Conservation (phyloP, 441 rosid genomes). For the Erodium trifolium region DNA sequence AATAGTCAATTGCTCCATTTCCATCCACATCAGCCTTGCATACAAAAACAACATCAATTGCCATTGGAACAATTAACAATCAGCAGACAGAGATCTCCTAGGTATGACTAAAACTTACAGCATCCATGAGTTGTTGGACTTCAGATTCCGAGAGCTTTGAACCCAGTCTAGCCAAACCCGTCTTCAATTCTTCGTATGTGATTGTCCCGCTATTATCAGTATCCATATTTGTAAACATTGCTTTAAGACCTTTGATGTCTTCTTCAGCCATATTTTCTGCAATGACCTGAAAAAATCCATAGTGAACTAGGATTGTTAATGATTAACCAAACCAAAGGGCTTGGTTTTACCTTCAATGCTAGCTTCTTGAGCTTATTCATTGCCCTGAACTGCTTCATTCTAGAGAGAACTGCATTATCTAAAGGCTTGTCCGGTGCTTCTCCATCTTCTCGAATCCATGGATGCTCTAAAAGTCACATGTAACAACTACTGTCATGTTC, state of each 20-base stretch:
- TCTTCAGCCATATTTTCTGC: slow-evolving; percentile 84
- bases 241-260: slow-evolving; percentile 84
- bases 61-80: neutral
- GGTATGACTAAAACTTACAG: slow-evolving; percentile 37
- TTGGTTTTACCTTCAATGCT: slow-evolving; percentile 8
- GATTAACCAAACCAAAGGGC: neutral
- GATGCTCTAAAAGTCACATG: slow-evolving; percentile 8
- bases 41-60: slow-evolving; percentile 1
- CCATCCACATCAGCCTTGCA: slow-evolving; percentile 45
- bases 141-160: slow-evolving; percentile 81
- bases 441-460: slow-evolving; percentile 20
- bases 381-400: neutral
- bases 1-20: slow-evolving; percentile 51
- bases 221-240: slow-evolving; percentile 81
- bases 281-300: slow-evolving; percentile 39
- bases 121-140: slow-evolving; percentile 92
- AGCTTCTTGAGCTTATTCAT: slow-evolving; percentile 22
- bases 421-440: slow-evolving; percentile 19
- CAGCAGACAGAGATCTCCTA: neutral
- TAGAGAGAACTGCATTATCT: slow-evolving; percentile 16
- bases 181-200: slow-evolving; percentile 34
- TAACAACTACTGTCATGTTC: neutral
- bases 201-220: slow-evolving; percentile 66
- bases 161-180: slow-evolving; percentile 78
- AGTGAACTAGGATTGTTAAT: neutral